Evolutionary conservation across 176 grass and related monocot species (phyloP), one percentile per base, ranked within the genome.

Genomic region (Miscanthus lutarioriparius): DNA sequence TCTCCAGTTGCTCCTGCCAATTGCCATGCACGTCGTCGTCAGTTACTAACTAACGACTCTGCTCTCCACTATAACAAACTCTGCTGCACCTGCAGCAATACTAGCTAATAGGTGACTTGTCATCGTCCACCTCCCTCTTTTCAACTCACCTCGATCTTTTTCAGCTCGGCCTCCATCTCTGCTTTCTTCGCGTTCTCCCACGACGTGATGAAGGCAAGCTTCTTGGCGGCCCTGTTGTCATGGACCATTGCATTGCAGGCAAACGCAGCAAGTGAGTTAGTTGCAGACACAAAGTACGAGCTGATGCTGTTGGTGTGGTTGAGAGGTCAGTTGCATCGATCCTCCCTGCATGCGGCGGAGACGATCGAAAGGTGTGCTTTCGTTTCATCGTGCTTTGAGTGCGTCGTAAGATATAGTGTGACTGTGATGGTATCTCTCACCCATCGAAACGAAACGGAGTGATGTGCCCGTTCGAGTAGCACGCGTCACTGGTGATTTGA

Each of bases 131-230:
- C 44, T 47, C 44, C 15, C 44, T 15, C 44, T 49, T 37, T 37
- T 37, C 47, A 49, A 15, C 40, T 37, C 66, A 93, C 92, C 92
- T 94, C 87, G 13, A 80, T 82, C 68, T 72, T 92, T 73, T 83
- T 92, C 1, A 94, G 74, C 20, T 90, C 85, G 3, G 92, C 90
- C 74, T 94, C 87, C 66, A 88, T 33, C 62, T 79, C 82, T 0
- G 90, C 92, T 82, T 89, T 77, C 85, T 92, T 92, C 4, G 85
- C 78, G 5, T 86, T 76, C 82, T 94, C 92, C 92, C 92, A 94
- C 1, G 85, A 87, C 7, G 82, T 80, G 79, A 94, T 84, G 83
- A 81, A 56, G 15, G 90, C 85, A n/a, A 90, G 67, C 15, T 92
- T 94, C 89, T 92, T 94, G 49, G 87, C 78, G 0, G 92, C 90